Evolutionary conservation across 148 eudicot species (phyloP), one percentile per base, ranked within the genome.

Genomic region (Chenopodium album): DNA sequence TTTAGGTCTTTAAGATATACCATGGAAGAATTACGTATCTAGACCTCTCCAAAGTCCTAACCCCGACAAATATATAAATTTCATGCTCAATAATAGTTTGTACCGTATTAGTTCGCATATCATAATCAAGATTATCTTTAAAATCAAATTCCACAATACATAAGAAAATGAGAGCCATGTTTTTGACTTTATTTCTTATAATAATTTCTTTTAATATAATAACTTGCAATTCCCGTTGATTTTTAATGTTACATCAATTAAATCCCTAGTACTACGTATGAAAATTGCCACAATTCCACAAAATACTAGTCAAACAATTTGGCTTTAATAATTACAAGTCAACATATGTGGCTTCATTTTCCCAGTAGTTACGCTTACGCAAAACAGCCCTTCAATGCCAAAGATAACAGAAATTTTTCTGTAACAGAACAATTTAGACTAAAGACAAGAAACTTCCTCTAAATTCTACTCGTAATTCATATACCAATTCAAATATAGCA

Each of bases 301-400:
- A 19, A 71, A 46, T 17, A 47, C 8, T 46, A 80, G 82, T 80
- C 71, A 73, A 59, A 60, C 37, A 7, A 19, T 31, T 41, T 72
- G 26, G 28, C 64, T 14, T 79, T 60, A 4, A 23, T 62, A n/a
- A n/a, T 7, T 23, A 12, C 59, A 12, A 80, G 82, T 80, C 71
- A 60, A 72, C 41, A 6, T 12, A 41, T 26, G 23, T n/a, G 63
- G 28, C 54, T 56, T 59, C 17, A 16, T 60, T 60, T 72, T 75
- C 80, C 46, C 69, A 56, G 59, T 69, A 22, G 71, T 60, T 84
- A 29, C 52, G 82, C 79, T 28, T 79, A 31, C 54, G 82, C 79
- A 34, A 56, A 66, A 79, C 37, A 41, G 37, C 7, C 12, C 63
- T 52, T 4, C 56, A n/a, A 26, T 64, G 37, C 7, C 68, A 41